A percentile compares a stretch with the other conserved stretches of the same genome.
Conservation (phyloP, 31 red algal genomes). For the Porphyra umbilicalis region DNA sequence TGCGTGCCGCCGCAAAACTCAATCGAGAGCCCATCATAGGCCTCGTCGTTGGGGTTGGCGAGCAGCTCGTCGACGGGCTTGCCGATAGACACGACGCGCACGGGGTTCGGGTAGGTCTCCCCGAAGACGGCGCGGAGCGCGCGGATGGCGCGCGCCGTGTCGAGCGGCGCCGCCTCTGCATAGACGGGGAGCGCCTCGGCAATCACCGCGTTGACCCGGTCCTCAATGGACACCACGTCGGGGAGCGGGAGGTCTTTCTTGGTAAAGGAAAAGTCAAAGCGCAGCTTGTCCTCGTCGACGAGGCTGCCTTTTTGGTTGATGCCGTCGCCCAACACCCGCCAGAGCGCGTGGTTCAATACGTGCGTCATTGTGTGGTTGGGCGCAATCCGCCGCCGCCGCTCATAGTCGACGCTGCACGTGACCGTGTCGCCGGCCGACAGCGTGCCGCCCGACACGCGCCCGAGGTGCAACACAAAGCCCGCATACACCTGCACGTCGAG, state of each 20-base stretch:
- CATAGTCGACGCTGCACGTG: conserved; percentile 54
- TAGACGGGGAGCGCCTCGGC: conserved; percentile 55
- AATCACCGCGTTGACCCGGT: conserved; percentile 31
- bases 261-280: conserved; percentile 86
- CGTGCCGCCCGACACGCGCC: conserved; percentile 13
- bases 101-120: conserved; percentile 91
- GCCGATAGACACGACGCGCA: conserved; percentile 88
- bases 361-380: conserved; percentile 97
- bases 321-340: conserved; percentile 67
- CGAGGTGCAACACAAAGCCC: conserved; percentile 83
- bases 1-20: conserved; percentile 98
- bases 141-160: conserved; percentile 64
- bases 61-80: conserved; percentile 72
- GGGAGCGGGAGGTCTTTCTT: conserved; percentile 41
- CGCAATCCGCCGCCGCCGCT: conserved; percentile 66
- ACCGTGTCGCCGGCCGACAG: conserved; percentile 48
- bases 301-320: conserved; percentile 80
- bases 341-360: conserved; percentile 83
- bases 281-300: conserved; percentile 84
- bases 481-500: conserved; percentile 55
- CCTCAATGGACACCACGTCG: conserved; percentile 59
- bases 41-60: conserved; percentile 54
- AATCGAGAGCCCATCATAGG: conserved; percentile 59
- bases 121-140: conserved; percentile 89
- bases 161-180: conserved; percentile 53